Evolutionary conservation across 2,329 filamentous ascomycete genomes (phyloP).

Genomic region (Fulvia fulva): DNA sequence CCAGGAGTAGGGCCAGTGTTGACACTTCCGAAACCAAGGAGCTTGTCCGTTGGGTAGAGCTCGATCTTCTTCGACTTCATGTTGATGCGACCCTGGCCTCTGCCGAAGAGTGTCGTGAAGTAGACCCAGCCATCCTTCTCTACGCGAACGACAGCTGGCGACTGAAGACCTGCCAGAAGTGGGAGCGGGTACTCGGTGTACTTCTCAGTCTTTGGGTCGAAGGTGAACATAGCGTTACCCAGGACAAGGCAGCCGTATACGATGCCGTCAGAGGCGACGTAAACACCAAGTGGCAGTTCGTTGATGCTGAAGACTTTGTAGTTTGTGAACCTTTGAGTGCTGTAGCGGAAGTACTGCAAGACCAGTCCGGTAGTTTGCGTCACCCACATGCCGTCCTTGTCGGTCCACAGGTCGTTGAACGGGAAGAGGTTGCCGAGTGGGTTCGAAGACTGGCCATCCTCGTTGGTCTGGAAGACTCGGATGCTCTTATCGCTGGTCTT

Average conservation of each 20-base stretch:
- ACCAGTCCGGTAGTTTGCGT: conserved; percentile 21
- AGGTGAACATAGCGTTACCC: conserved; percentile 18
- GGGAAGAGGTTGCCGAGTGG: conserved; percentile 19
- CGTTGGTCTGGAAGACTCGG: conserved; percentile 16
- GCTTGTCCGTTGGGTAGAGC: conserved; percentile 11
- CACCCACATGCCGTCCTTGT: conserved; percentile 18
- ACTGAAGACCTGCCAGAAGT: conserved; percentile 4
- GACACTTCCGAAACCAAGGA: conserved; percentile 8
- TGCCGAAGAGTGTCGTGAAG: conserved; percentile 14
- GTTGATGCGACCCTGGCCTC: conserved; percentile 19
- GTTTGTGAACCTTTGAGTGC: conserved; percentile 14
- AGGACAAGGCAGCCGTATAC: conserved; percentile 18
- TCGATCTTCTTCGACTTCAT: conserved; percentile 13
- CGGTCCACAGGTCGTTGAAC: conserved; percentile 22
- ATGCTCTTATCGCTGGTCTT: not conserved
- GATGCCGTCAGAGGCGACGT: conserved; percentile 14
- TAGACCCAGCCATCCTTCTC: conserved; percentile 17
- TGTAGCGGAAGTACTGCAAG: conserved; percentile 16
- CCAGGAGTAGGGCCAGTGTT: conserved; percentile 11
- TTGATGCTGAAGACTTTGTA: conserved; percentile 14
- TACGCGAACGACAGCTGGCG: conserved; percentile 17
- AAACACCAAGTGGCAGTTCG: conserved; percentile 16
- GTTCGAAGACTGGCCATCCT: conserved; percentile 3
- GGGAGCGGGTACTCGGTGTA: conserved; percentile 13
- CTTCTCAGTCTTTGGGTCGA: conserved; percentile 7